A percentile compares a stretch with the other conserved stretches of the same genome.
These are phyloP conservation scores for Willaertia magna DNA, from an alignment of 208 protist genomes.

Conservation along the genomic window DNA sequence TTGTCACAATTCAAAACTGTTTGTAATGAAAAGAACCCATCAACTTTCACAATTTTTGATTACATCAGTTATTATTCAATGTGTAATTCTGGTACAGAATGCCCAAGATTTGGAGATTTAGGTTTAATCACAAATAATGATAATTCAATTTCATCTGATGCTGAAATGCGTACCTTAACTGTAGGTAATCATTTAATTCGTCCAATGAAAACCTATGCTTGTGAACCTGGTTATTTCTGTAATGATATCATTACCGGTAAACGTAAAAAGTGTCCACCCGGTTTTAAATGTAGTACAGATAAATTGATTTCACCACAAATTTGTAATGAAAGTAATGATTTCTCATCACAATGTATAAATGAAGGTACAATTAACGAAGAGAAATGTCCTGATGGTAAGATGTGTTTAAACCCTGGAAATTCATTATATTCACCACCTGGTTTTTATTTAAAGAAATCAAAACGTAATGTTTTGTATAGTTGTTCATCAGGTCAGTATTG, in stretches of 20 bases:
- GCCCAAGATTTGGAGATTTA: background rate
- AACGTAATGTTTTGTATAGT: background rate
- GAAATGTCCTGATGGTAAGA: background rate
- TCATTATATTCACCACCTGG: background rate
- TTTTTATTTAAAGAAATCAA: background rate
- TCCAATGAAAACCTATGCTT: background rate
- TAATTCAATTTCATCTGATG: too few relatives aligned
- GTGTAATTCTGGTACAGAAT: background rate
- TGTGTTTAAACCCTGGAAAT: background rate
- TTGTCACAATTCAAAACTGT: background rate
- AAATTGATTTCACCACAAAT: background rate
- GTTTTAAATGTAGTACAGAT: too few relatives aligned
- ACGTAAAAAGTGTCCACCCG: too few relatives aligned
- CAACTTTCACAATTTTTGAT: background rate
- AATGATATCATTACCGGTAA: too few relatives aligned
- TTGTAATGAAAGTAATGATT: background rate
- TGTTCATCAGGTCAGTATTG: background rate
- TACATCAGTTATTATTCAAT: background rate
- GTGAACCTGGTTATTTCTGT: background rate
- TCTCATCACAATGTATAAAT: background rate
- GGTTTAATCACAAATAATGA: background rate
- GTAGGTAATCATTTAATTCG: background rate
- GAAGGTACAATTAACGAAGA: background rate
- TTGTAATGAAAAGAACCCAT: background rate
- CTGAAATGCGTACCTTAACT: background rate